phyloP scores from a whole-genome alignment of 495 filamentous ascomycete genomes.

The Filosporella fistucella region DNA sequence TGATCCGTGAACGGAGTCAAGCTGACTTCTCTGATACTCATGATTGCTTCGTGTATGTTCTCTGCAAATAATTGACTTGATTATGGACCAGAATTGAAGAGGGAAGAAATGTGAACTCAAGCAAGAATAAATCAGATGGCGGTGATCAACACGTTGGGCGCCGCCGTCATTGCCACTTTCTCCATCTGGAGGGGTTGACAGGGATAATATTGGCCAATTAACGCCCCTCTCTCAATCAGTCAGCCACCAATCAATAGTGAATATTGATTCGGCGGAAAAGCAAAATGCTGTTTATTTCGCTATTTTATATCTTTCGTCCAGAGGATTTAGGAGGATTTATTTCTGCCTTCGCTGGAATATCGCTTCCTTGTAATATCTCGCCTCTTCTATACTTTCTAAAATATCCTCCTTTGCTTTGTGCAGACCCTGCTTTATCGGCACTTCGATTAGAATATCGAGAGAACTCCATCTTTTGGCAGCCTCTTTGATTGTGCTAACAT shows the following conservation, averaged over 20 bases:
- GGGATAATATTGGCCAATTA: constrained; percentile 11
- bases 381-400: constrained; percentile 90
- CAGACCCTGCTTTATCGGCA: constrained; percentile 66
- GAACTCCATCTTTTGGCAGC: constrained; percentile 77
- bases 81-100: not conserved
- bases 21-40: constrained; percentile 65
- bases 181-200: constrained; percentile 2
- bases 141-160: constrained; percentile 17
- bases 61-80: constrained; percentile 1
- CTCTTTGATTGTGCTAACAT: constrained; percentile 90
- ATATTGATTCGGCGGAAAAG: not conserved
- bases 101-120: constrained; percentile 2
- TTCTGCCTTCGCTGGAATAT: constrained; percentile 47
- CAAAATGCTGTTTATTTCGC: constrained; percentile 13
- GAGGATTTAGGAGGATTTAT: not conserved
- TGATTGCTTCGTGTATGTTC: constrained; percentile 9
- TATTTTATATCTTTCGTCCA: constrained; percentile 3
- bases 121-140: constrained; percentile 15
- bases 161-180: constrained; percentile 11
- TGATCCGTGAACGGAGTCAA: constrained; percentile 85
- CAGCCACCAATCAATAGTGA: constrained; percentile 1
- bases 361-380: constrained; percentile 67
- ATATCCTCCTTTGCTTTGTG: constrained; percentile 90
- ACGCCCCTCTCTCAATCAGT: not conserved
- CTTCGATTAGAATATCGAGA: constrained; percentile 46